Percentiles rank a stretch among this genome's conserved stretches.
Conservation (phyloP, 192 early-diverging fungal genomes). For the Coemansia sp. region DNA sequence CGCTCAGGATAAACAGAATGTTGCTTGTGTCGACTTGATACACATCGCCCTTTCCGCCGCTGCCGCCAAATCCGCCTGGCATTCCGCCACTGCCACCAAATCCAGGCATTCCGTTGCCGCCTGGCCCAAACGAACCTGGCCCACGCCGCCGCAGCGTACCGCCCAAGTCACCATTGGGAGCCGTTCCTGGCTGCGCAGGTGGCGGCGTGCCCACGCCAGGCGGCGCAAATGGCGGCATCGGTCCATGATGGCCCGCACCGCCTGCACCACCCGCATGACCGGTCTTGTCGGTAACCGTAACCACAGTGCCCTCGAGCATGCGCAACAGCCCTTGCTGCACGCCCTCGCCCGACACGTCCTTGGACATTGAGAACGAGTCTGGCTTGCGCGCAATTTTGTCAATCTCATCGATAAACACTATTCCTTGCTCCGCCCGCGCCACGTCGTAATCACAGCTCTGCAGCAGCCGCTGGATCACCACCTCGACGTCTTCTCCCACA, state of each 20-base stretch:
- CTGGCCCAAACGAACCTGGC: slow-evolving; percentile 34
- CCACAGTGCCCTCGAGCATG: slow-evolving; percentile 87
- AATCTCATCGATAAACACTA: slow-evolving; percentile 92
- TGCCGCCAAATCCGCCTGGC: slow-evolving; percentile 5
- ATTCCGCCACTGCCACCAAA: slow-evolving; percentile 13
- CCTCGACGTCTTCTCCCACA: slow-evolving; percentile 89
- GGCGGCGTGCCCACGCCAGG: slow-evolving; percentile 17
- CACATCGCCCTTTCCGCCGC: slow-evolving; percentile 69
- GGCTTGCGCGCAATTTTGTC: slow-evolving; percentile 85
- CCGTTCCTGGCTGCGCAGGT: slow-evolving; percentile 17
- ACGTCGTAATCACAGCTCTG: slow-evolving; percentile 90
- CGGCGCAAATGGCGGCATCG: slow-evolving; percentile 24
- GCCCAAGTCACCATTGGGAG: slow-evolving; percentile 10
- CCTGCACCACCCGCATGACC: slow-evolving; percentile 47
- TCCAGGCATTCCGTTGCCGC: slow-evolving; percentile 19
- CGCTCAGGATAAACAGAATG: slow-evolving; percentile 86
- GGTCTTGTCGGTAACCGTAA: slow-evolving; percentile 81
- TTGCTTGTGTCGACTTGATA: slow-evolving; percentile 87
- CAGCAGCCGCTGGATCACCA: slow-evolving; percentile 77
- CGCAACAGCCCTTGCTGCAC: slow-evolving; percentile 84
- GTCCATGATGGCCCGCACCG: slow-evolving; percentile 18
- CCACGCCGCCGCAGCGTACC: slow-evolving; percentile 36
- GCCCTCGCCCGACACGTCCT: slow-evolving; percentile 91
- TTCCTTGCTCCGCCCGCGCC: slow-evolving; percentile 77
- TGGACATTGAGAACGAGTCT: slow-evolving; percentile 69